Percentiles rank a stretch among this genome's conserved stretches.
These are phyloP conservation scores for Mortierella sp. DNA, from an alignment of 371 early-diverging fungal species.

Conservation along the genomic window DNA sequence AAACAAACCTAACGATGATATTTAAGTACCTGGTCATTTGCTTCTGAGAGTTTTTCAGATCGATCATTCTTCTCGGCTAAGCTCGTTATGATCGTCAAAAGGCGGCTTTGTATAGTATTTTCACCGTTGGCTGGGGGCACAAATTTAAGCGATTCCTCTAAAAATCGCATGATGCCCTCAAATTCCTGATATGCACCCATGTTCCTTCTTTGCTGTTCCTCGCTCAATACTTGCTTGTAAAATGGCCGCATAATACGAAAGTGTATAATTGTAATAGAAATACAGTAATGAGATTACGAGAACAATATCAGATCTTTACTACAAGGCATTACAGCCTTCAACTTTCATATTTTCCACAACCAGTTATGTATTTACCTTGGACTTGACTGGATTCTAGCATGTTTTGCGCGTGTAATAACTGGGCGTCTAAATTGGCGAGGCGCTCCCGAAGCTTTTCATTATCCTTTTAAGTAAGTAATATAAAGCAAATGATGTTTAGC, in stretches of 20 bases:
- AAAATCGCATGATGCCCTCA: slow-evolving; percentile 13
- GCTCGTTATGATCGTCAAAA: slow-evolving; percentile 10
- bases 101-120: slow-evolving; percentile 1
- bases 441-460: not conserved
- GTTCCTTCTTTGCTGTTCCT: slow-evolving; percentile 3
- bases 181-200: slow-evolving; percentile 11
- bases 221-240: slow-evolving; percentile 1
- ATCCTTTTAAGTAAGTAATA: not conserved
- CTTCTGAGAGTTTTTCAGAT: not conserved
- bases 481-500: not conserved
- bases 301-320: not conserved
- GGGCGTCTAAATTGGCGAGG: not conserved
- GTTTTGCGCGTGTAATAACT: slow-evolving; percentile 6
- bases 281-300: not conserved
- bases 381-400: not conserved
- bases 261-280: not conserved
- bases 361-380: not conserved
- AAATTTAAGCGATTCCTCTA: slow-evolving; percentile 17
- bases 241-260: not conserved
- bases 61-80: slow-evolving; percentile 12
- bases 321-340: not conserved
- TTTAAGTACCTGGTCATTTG: not conserved
- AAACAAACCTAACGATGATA: not conserved
- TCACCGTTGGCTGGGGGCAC: slow-evolving; percentile 1
- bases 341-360: not conserved